Evolutionary conservation across 257 asterid genomes (phyloP).

Genomic region (Penstemon davidsonii): DNA sequence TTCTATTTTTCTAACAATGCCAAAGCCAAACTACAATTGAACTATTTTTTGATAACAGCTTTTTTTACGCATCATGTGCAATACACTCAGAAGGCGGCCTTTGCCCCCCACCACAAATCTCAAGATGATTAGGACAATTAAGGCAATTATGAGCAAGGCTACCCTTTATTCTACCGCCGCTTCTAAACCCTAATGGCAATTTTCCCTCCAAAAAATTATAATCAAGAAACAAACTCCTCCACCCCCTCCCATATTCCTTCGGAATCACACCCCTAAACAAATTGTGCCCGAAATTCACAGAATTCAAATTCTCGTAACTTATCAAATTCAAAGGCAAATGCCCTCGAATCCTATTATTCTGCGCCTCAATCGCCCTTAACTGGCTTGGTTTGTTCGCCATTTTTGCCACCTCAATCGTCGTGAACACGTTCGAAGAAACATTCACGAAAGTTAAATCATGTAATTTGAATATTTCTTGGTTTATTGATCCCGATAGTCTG

Average conservation of each 20-base stretch:
- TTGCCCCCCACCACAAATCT: constrained; percentile 45
- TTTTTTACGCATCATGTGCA: not conserved
- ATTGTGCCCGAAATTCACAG: constrained; percentile 47
- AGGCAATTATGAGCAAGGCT: constrained; percentile 54
- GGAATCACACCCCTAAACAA: constrained; percentile 44
- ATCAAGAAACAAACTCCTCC: constrained; percentile 43
- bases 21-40: too few species aligned
- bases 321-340: constrained; percentile 39
- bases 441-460: constrained; percentile 31
- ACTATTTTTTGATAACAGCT: too few species aligned
- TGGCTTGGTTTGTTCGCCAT: constrained; percentile 23
- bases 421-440: constrained; percentile 40
- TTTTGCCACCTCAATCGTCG: constrained; percentile 27
- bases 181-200: constrained; percentile 31
- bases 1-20: too few species aligned
- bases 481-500: constrained; percentile 40
- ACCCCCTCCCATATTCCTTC: constrained; percentile 27
- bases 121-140: constrained; percentile 27
- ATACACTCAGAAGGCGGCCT: constrained; percentile 46
- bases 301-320: constrained; percentile 35
- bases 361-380: constrained; percentile 35
- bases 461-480: constrained; percentile 32
- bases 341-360: constrained; percentile 37
- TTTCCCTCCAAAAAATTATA: constrained; percentile 46
- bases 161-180: constrained; percentile 21